phyloP scores from a whole-genome alignment of 1,139 yeast genomes.

The Scheffersomyces segobiensis region DNA sequence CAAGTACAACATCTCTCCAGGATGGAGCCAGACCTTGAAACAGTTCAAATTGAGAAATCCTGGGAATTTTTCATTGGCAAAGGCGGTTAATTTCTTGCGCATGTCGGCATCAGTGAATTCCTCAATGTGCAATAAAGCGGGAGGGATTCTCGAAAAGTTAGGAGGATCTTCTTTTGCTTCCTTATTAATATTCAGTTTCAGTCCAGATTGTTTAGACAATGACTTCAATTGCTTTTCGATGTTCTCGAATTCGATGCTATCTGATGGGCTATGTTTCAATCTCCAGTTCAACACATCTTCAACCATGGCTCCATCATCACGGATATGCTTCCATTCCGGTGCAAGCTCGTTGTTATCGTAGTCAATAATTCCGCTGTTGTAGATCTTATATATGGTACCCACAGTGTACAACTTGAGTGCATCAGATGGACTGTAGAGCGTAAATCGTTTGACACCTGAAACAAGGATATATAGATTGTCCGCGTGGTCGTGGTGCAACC shows the following conservation, averaged over 20 bases:
- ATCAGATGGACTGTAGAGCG: slow-evolving; percentile 62
- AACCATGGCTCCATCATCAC: slow-evolving; percentile 63
- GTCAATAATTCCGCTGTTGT: slow-evolving; percentile 65
- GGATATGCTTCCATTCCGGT: slow-evolving; percentile 56
- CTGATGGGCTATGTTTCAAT: slow-evolving; percentile 12
- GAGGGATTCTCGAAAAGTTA: slow-evolving; percentile 64
- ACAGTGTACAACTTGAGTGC: slow-evolving; percentile 59
- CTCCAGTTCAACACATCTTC: slow-evolving; percentile 47
- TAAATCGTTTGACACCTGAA: slow-evolving; percentile 64
- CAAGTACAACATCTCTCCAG: slow-evolving; percentile 67
- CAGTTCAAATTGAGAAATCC: slow-evolving; percentile 42
- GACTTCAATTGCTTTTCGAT: slow-evolving; percentile 5
- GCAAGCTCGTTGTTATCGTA: slow-evolving; percentile 53
- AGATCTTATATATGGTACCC: slow-evolving; percentile 54
- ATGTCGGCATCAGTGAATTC: slow-evolving; percentile 36
- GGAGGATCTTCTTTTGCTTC: slow-evolving; percentile 55
- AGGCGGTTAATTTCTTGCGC: slow-evolving; percentile 25
- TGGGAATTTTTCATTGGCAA: slow-evolving; percentile 46
- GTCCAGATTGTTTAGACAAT: slow-evolving; percentile 5
- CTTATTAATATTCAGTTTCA: slow-evolving; percentile 7
- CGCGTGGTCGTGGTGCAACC: slow-evolving; percentile 81
- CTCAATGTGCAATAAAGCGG: slow-evolving; percentile 58
- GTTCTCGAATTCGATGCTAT: slow-evolving; percentile 8
- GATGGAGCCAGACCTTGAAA: slow-evolving; percentile 48
- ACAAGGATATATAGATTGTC: slow-evolving; percentile 66